Evolutionary conservation across 2,329 filamentous ascomycete genomes (phyloP).

Genomic region (Colletotrichum sp.): DNA sequence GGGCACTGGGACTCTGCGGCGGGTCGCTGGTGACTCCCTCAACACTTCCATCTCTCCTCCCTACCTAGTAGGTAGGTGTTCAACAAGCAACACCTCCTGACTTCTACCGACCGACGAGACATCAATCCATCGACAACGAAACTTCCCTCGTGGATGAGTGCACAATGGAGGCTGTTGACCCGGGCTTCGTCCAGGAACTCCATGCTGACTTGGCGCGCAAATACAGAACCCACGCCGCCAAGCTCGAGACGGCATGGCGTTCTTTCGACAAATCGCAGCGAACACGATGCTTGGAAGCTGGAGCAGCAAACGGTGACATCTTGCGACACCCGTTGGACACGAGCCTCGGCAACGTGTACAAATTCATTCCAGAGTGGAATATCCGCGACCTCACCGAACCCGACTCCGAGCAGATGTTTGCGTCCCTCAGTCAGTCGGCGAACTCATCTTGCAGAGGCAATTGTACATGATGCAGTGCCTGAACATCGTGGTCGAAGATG

Average conservation of each 20-base stretch:
- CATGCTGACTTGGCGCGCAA: neutral
- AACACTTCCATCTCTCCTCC: too few species aligned
- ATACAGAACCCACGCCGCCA: neutral
- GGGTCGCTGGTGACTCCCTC: too few species aligned
- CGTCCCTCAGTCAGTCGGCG: neutral
- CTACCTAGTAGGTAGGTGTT: too few species aligned
- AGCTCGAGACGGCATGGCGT: neutral
- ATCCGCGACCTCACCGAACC: conserved; percentile 42
- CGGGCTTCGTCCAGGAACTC: neutral
- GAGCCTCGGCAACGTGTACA: conserved; percentile 24
- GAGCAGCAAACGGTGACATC: neutral
- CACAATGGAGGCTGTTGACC: too few species aligned
- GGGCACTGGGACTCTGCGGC: too few species aligned
- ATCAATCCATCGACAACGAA: too few species aligned
- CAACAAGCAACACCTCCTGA: too few species aligned
- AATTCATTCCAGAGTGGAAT: conserved; percentile 48
- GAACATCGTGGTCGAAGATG: neutral
- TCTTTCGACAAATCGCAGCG: neutral
- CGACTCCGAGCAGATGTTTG: conserved; percentile 22
- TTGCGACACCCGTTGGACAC: neutral
- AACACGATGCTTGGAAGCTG: neutral
- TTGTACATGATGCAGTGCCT: neutral
- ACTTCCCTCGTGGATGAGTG: too few species aligned
- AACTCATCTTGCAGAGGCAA: neutral
- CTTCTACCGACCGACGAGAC: too few species aligned